These are phyloP conservation scores for Colletotrichum gloeosporioides DNA, from an alignment of 2,329 filamentous ascomycete genomes.

Conservation along the genomic window DNA sequence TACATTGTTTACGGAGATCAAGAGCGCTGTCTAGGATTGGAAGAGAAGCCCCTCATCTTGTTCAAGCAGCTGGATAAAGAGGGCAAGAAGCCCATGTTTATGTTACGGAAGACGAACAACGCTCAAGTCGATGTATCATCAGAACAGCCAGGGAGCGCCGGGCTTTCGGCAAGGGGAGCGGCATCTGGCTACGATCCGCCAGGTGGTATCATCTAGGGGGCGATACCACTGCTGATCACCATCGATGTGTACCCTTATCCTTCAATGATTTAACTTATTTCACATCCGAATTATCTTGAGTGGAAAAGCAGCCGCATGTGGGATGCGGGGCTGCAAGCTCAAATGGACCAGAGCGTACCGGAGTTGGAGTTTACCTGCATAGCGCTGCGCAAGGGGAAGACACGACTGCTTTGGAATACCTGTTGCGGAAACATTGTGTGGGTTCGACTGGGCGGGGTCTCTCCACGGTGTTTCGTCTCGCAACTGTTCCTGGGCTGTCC, in stretches of 20 bases:
- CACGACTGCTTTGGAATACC: constrained; percentile 17
- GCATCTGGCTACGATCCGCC: constrained; percentile 61
- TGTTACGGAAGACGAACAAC: constrained; percentile 77
- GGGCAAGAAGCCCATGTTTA: constrained; percentile 99
- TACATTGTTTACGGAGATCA: constrained; percentile 99
- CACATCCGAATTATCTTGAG: not conserved
- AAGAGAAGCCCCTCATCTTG: constrained; percentile 92
- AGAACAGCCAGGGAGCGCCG: constrained; percentile 59
- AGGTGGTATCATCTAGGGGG: constrained; percentile 60
- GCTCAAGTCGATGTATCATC: constrained; percentile 49
- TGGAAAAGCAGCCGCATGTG: not conserved
- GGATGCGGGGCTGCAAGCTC: constrained; percentile 6
- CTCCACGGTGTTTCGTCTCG: constrained; percentile 19
- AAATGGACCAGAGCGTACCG: constrained; percentile 11
- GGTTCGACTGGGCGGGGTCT: constrained; percentile 10
- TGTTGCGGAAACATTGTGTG: constrained; percentile 12
- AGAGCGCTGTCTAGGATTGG: constrained; percentile 87
- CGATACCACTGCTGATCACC: constrained; percentile 18
- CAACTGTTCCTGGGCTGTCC: constrained; percentile 14
- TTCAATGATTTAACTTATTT: constrained; percentile 13
- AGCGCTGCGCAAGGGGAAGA: constrained; percentile 19
- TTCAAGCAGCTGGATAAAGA: constrained; percentile 98
- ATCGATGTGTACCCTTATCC: constrained; percentile 1
- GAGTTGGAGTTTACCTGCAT: constrained; percentile 23
- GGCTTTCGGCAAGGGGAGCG: constrained; percentile 49